Percentiles rank a stretch among this genome's conserved stretches.
These are phyloP conservation scores for Fusarium sp. DNA, from an alignment of 2,329 filamentous ascomycete species.

Conservation along the genomic window DNA sequence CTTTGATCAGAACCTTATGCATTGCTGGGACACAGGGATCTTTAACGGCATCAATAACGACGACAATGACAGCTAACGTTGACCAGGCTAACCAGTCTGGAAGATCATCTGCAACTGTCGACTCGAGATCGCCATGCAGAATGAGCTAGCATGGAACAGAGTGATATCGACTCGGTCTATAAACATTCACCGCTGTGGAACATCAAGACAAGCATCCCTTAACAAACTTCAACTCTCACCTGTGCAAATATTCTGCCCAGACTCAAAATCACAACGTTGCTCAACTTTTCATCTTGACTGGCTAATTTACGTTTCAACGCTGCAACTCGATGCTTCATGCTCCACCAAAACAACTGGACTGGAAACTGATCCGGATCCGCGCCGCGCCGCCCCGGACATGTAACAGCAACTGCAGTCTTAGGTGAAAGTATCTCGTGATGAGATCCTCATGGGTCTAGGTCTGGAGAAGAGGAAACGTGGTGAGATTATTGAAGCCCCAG, in stretches of 20 bases:
- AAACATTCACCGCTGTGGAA: slow-evolving; percentile 12
- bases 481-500: slow-evolving; percentile 15
- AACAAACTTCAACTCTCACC: background rate
- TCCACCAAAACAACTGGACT: slow-evolving; percentile 1
- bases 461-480: slow-evolving; percentile 10
- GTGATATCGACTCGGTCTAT: background rate
- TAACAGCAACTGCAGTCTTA: slow-evolving; percentile 31
- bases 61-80: background rate
- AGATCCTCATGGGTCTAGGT: slow-evolving; percentile 17
- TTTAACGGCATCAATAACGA: background rate
- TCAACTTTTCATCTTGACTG: slow-evolving; percentile 8
- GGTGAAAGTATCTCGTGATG: slow-evolving; percentile 46
- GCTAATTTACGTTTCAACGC: slow-evolving; percentile 3
- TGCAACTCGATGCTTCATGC: slow-evolving; percentile 7
- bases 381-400: slow-evolving; percentile 17
- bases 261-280: slow-evolving; percentile 13
- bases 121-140: slow-evolving; percentile 5
- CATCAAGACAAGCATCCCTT: slow-evolving; percentile 21
- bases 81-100: background rate
- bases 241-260: background rate
- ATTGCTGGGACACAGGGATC: slow-evolving; percentile 23
- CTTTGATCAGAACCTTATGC: slow-evolving; percentile 33
- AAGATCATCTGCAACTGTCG: background rate
- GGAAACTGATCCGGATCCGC: slow-evolving; percentile 22
- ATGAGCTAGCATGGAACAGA: slow-evolving; percentile 10